Percentiles rank a stretch among this genome's conserved stretches.
Conservation (phyloP, 2,329 filamentous ascomycete genomes). For the Phaeosphaeria sp. region DNA sequence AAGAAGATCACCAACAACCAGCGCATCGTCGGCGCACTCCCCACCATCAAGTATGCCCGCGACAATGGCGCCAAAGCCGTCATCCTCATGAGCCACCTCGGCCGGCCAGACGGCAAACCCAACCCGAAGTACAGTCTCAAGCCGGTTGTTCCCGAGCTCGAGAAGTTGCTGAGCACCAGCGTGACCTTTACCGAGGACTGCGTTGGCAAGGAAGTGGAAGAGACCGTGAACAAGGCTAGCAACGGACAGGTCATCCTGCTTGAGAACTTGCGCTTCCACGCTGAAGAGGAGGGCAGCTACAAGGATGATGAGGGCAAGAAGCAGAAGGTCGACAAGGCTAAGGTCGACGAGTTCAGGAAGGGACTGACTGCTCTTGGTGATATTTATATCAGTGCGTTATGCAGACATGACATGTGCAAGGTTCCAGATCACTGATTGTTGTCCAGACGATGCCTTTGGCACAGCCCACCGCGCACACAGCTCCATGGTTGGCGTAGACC, state of each 20-base stretch:
- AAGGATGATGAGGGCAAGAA: conserved; percentile 97
- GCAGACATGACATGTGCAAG: background rate
- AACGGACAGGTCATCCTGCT: conserved; percentile 86
- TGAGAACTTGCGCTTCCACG: conserved; percentile 98
- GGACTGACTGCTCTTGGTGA: conserved; percentile 93
- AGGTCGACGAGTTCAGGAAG: conserved; percentile 93
- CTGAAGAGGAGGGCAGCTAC: conserved; percentile 95
- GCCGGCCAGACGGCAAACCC: conserved; percentile 87
- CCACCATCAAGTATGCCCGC: conserved; percentile 93
- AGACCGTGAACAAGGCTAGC: conserved; percentile 81
- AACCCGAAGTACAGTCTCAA: conserved; percentile 95
- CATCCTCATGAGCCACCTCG: conserved; percentile 97
- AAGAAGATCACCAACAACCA: conserved; percentile 98
- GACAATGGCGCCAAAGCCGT: conserved; percentile 91
- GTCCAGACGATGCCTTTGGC: conserved; percentile 91
- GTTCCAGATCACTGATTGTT: background rate
- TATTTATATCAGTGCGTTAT: conserved; percentile 84
- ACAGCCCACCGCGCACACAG: conserved; percentile 98
- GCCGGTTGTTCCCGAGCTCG: conserved; percentile 88
- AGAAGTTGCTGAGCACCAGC: conserved; percentile 84
- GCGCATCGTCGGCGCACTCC: conserved; percentile 93
- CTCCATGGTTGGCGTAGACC: conserved; percentile 96
- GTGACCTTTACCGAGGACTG: conserved; percentile 91
- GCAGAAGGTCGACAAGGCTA: conserved; percentile 93
- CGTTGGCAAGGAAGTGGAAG: conserved; percentile 89